Base-by-base conservation (phyloP, 805 yeast genomes). In the Teunomyces funiuensis region DNA sequence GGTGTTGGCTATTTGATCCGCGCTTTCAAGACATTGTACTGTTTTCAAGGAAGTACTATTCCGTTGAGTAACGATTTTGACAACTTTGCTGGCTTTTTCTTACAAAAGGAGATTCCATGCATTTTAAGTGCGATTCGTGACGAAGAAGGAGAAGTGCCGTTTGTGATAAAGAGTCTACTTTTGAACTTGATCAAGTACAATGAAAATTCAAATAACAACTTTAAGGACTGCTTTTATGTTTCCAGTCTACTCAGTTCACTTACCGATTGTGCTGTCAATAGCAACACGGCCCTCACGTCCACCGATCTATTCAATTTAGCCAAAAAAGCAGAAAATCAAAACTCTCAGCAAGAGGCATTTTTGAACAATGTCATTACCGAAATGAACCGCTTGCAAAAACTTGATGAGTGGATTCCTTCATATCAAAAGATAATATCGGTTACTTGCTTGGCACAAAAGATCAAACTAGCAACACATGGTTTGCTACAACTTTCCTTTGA, bases 371-470 rank as follows among this genome's bases (percentile, higher is more conserved):
- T 63, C 3, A 39, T 82, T 6, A 72, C 74, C 5, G 97, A 90
- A 55, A 69, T 93, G 34, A 79, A 82, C 41, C 74, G 97, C 44
- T 75, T 82, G 45, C 79, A 81, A 50, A 80, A 89, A 46, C 73
- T 93, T 65, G 98, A 91, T 54, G 81, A 77, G 31, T 88, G 95
- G 95, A 72, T 84, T 6, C 91, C 97, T 1, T 83, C 96, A 0
- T 80, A 77, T 46, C 83, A 80, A 39, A 58, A 74, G 43, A 47
- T 73, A 27, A 66, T 86, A 28, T 73, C 89, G 13, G 61, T 70
- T 19, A 66, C 78, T 4, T 78, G 89, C 20, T 51, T 89, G 16
- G 61, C 65, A 28, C 82, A 79, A 47, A 85, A 83, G 47, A 71
- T 85, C 30, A 60, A 69, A 27, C 63, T 93, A 30, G 80, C 84